A percentile compares a stretch with the other conserved stretches of the same genome.
Evolutionary conservation across 176 grass and related monocot genomes (phyloP).

Genomic region (Oryza officinalis): DNA sequence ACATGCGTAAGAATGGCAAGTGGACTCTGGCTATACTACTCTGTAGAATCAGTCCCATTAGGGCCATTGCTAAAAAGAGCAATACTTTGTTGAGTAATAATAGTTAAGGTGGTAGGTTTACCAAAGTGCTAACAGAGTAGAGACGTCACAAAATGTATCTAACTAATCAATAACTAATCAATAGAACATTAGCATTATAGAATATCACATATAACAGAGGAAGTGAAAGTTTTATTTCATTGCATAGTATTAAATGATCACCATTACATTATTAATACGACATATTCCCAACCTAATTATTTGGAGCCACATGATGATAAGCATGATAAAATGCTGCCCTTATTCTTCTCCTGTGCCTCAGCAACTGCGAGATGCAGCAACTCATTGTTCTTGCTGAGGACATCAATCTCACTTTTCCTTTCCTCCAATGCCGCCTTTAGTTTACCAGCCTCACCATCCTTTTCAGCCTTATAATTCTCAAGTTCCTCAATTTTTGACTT

Average conservation of each 20-base stretch:
- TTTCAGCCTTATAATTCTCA: too few species aligned
- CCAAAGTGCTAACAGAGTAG: neutral
- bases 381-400: constrained; percentile 17
- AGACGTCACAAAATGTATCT: neutral
- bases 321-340: constrained; percentile 13
- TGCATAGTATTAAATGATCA: too few species aligned
- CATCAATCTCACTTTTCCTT: constrained; percentile 24
- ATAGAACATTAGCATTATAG: too few species aligned
- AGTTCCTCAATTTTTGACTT: too few species aligned
- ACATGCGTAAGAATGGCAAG: too few species aligned
- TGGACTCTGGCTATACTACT: too few species aligned
- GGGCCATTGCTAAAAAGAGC: neutral
- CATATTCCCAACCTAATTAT: neutral
- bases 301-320: neutral
- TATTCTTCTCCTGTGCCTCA: constrained; percentile 24
- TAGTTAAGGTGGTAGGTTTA: neutral
- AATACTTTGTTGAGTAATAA: neutral
- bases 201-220: too few species aligned
- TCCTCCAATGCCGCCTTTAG: constrained; percentile 9
- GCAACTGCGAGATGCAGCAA: constrained; percentile 28
- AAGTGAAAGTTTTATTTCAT: too few species aligned
- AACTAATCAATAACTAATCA: too few species aligned
- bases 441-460: too few species aligned
- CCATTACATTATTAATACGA: too few species aligned
- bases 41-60: too few species aligned